A percentile compares a stretch with the other conserved stretches of the same genome.
phyloP scores from a whole-genome alignment of 345 rosid species.

The Carallia pectinifolia region DNA sequence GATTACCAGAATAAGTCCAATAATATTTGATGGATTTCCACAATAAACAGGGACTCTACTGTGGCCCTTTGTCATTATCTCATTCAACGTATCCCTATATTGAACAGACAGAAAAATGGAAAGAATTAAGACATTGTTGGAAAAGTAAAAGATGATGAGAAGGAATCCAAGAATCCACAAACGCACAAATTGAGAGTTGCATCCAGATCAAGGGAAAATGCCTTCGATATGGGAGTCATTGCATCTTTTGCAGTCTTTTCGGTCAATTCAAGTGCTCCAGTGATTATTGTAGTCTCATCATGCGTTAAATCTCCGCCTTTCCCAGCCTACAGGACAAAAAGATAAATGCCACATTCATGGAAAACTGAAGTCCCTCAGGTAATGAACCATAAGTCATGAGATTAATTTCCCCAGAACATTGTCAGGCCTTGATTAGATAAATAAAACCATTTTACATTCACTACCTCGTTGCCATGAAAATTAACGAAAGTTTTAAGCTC shows the following conservation, averaged over 20 bases:
- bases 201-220: conserved; percentile 97
- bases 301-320: conserved; percentile 91
- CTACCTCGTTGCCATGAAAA: conserved; percentile 92
- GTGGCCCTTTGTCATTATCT: conserved; percentile 86
- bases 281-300: conserved; percentile 92
- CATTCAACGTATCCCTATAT: conserved; percentile 75
- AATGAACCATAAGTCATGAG: conserved; percentile 9
- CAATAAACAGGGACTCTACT: conserved; percentile 91
- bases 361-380: neutral
- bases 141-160: conserved; percentile 5
- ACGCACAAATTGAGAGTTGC: conserved; percentile 91
- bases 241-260: conserved; percentile 91
- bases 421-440: neutral
- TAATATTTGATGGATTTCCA: conserved; percentile 65
- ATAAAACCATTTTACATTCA: conserved; percentile 2
- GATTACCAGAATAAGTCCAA: conserved; percentile 85
- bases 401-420: conserved; percentile 8
- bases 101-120: conserved; percentile 17
- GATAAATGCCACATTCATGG: conserved; percentile 10
- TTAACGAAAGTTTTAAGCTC: conserved; percentile 88
- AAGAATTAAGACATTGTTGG: conserved; percentile 15
- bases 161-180: conserved; percentile 30
- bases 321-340: conserved; percentile 62
- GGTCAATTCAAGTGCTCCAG: conserved; percentile 96
- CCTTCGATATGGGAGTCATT: conserved; percentile 90